Conservation (phyloP, 352 stramenopile species). For the Phytophthora tubulina region DNA sequence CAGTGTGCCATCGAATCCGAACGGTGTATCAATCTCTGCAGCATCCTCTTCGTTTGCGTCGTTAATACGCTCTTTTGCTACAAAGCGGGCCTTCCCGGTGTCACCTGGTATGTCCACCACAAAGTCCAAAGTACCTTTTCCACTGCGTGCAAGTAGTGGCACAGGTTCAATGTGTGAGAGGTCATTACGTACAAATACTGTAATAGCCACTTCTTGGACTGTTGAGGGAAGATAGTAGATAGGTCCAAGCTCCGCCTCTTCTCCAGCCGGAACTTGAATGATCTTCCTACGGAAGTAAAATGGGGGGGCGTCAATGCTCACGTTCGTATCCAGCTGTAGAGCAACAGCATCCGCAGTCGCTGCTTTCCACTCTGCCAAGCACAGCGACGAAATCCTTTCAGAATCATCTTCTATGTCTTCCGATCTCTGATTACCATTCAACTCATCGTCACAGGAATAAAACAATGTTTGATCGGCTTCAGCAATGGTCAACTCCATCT, state of each 20-base stretch:
- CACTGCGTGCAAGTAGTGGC: constrained; percentile 48
- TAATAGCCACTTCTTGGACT: constrained; percentile 40
- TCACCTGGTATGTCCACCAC: constrained; percentile 6
- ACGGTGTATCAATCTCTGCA: background rate
- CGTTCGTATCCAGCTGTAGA: constrained; percentile 14
- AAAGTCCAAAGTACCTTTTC: constrained; percentile 47
- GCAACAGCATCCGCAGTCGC: constrained; percentile 20
- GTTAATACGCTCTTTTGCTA: background rate
- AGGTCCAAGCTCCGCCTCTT: constrained; percentile 50
- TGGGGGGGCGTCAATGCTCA: constrained; percentile 27
- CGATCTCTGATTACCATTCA: background rate
- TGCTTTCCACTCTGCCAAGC: constrained; percentile 51
- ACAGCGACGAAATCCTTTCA: constrained; percentile 38
- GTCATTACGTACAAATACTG: constrained; percentile 66
- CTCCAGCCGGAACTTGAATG: constrained; percentile 35
- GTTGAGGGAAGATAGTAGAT: constrained; percentile 72
- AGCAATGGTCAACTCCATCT: constrained; percentile 60
- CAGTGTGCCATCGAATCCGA: constrained; percentile 26
- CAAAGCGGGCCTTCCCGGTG: constrained; percentile 8
- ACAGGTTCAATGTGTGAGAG: constrained; percentile 75
- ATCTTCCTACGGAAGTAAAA: constrained; percentile 51
- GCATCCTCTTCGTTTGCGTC: background rate
- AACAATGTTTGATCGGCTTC: constrained; percentile 52
- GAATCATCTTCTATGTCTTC: background rate
- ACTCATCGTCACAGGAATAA: constrained; percentile 50